These are phyloP conservation scores for Fusarium bulbicola DNA, from an alignment of 2,329 filamentous ascomycete species.

Conservation along the genomic window DNA sequence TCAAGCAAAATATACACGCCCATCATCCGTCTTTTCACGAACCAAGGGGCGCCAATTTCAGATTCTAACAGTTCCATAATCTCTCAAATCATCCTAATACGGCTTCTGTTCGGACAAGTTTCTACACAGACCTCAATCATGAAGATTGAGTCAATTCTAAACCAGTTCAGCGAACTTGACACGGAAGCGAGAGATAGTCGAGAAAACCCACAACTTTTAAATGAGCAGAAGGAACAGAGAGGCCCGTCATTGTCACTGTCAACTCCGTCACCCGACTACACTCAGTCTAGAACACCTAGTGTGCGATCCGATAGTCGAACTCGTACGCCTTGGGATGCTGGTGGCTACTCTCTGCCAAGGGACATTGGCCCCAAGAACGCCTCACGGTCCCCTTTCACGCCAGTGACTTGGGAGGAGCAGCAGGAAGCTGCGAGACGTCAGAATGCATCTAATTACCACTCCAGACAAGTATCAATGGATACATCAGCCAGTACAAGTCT, in stretches of 20 bases:
- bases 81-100: conserved; percentile 6
- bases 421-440: conserved; percentile 28
- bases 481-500: conserved; percentile 31
- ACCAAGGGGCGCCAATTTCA: not conserved
- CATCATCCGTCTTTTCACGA: conserved; percentile 2
- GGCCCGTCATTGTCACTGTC: conserved; percentile 39
- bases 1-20: conserved; percentile 17
- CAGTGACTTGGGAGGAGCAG: conserved; percentile 40
- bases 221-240: conserved; percentile 4
- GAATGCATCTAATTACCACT: conserved; percentile 35
- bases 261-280: conserved; percentile 48
- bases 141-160: conserved; percentile 36
- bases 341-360: conserved; percentile 58
- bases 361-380: conserved; percentile 50
- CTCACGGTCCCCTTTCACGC: conserved; percentile 32
- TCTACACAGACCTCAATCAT: conserved; percentile 9
- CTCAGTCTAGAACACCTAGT: conserved; percentile 35
- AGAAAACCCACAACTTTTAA: conserved; percentile 10
- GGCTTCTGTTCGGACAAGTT: not conserved
- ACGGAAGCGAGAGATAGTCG: conserved; percentile 9
- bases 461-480: conserved; percentile 46
- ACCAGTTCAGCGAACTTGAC: conserved; percentile 35
- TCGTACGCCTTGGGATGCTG: conserved; percentile 62
- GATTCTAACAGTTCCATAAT: conserved; percentile 11
- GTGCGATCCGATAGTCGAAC: conserved; percentile 34